Evolutionary conservation across 1,284 basidiomycete species (phyloP), one percentile per base, ranked within the genome.

Genomic region (Cerioporus squamosus): DNA sequence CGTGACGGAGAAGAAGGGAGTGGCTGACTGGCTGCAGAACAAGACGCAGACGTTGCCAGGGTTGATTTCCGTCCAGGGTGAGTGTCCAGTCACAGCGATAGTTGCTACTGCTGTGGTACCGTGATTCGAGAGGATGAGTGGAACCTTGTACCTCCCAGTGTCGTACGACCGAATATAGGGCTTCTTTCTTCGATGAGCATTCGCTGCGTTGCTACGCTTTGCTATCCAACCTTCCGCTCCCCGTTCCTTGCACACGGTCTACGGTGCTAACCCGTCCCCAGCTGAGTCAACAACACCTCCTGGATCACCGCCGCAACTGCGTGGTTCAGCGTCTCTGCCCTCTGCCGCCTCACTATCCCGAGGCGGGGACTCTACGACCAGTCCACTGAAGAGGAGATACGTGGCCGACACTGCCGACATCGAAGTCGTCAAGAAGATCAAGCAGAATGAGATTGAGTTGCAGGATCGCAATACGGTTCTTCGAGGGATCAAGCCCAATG

Each of bases 1-100:
- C 67, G 87, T 94, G 42, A 93, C 93, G 2, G 94, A 96, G 74
- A 79, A 94, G 60, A 92, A 91, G 74, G 81, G 80, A 40, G 85
- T 96, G 0, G 84, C 93, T 24, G 93, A 95, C 55, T 97, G 90
- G 85, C 71, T 97, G 51, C 85, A 90, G 63, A 92, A 92, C 18
- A 84, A 82, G 62, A 77, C 80, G 0, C 69, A 74, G 0, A 81
- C 83, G 22, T 76, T 87, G 61, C 82, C 87, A 17, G 75, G 83
- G 18, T 81, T 89, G 47, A 75, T 82, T 9, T 83, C 89, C 5
- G 75, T 85, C 46, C 63, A 68, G 63, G 80, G 90, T 89, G 65
- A 67, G 86, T 75, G 33, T 36, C 8, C 33, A 36, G 33, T 36
- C 33, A 36, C 33, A 17, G 33, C 33, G 33, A 4, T 36, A 12